phyloP scores from a whole-genome alignment of 495 filamentous ascomycete species.

The Talaromyces proteolyticus region DNA sequence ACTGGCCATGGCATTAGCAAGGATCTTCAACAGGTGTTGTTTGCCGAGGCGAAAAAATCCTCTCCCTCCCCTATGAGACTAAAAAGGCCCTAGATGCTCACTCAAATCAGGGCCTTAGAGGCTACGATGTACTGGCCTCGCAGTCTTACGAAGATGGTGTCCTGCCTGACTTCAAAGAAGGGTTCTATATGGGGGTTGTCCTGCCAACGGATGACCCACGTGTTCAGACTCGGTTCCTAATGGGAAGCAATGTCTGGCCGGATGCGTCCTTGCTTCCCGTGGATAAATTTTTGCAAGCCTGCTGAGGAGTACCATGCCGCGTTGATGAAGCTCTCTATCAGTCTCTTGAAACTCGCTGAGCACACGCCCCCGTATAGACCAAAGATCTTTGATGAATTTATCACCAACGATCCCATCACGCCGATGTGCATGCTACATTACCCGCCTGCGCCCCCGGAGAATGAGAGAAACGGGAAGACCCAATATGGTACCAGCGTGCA shows the following conservation, averaged over 20 bases:
- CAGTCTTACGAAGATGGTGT: slow-evolving; percentile 17
- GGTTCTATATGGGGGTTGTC: slow-evolving; percentile 25
- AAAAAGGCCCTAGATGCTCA: slow-evolving; percentile 19
- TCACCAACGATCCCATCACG: slow-evolving; percentile 11
- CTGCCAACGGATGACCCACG: slow-evolving; percentile 19
- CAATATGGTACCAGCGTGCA: slow-evolving; percentile 27
- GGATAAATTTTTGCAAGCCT: slow-evolving; percentile 12
- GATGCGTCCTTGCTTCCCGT: slow-evolving; percentile 6
- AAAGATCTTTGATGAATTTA: slow-evolving; percentile 22
- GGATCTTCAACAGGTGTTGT: slow-evolving; percentile 21
- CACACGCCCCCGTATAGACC: slow-evolving; percentile 17
- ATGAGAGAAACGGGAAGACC: slow-evolving; percentile 7
- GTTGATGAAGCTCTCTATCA: slow-evolving; percentile 8
- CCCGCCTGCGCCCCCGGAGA: slow-evolving; percentile 11
- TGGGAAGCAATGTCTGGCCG: slow-evolving; percentile 24
- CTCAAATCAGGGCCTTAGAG: slow-evolving; percentile 17
- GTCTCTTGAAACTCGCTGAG: slow-evolving; percentile 15
- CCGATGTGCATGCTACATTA: slow-evolving; percentile 30
- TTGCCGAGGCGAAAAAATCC: slow-evolving; percentile 18
- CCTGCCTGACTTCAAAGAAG: slow-evolving; percentile 24
- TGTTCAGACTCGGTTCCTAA: slow-evolving; percentile 18
- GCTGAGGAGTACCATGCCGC: slow-evolving; percentile 14
- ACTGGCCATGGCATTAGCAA: slow-evolving; percentile 19
- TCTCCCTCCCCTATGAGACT: slow-evolving; percentile 20
- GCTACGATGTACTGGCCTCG: slow-evolving; percentile 22